Conservation (phyloP, 176 grass and related monocot genomes). For the Tillandsia fasciculata region DNA sequence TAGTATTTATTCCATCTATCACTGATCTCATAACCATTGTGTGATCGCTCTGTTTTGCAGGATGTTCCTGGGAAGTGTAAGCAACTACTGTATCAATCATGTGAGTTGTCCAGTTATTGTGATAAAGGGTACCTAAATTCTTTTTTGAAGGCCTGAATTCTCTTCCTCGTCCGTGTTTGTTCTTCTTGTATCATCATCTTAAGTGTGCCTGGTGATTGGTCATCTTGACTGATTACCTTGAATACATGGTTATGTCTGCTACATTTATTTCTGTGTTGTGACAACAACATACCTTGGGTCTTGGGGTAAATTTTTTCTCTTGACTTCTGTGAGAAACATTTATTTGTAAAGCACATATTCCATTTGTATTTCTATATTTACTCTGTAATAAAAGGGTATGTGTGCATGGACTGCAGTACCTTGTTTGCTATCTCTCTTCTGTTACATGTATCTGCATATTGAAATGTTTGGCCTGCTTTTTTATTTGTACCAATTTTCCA, state of each 20-base stretch:
- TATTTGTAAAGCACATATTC: too few species aligned
- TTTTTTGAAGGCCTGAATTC: constrained; percentile 9
- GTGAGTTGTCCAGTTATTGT: constrained; percentile 59
- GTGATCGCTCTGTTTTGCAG: constrained; percentile 22
- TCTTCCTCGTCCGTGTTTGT: constrained; percentile 15
- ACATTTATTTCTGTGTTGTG: not conserved
- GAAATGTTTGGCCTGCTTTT: not conserved
- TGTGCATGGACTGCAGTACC: not conserved
- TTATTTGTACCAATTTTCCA: not conserved
- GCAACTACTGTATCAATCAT: constrained; percentile 73
- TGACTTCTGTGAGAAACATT: too few species aligned
- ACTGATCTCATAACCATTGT: not conserved
- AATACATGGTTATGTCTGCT: not conserved
- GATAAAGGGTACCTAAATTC: constrained; percentile 37
- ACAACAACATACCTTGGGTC: not conserved
- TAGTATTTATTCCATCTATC: not conserved
- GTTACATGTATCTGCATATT: not conserved
- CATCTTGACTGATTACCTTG: not conserved
- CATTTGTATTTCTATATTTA: too few species aligned
- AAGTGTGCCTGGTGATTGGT: not conserved
- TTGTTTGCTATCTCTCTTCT: not conserved
- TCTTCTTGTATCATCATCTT: constrained; percentile 9
- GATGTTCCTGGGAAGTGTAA: constrained; percentile 78
- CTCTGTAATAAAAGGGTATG: not conserved
- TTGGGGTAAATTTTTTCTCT: too few species aligned